Conservation (phyloP, 169 alveolate species). For the Plasmodium coatneyi region DNA sequence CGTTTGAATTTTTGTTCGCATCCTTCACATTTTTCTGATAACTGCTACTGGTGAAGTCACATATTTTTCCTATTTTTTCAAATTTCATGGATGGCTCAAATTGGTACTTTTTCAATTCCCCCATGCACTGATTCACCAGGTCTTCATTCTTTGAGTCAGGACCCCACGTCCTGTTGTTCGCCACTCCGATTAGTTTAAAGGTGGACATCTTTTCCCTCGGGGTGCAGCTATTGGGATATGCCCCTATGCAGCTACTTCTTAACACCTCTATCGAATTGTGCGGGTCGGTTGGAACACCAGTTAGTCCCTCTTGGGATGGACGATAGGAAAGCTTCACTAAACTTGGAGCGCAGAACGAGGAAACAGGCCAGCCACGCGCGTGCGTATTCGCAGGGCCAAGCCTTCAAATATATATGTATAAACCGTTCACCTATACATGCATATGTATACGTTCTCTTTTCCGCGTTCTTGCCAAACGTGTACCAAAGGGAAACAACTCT, state of each 20-base stretch:
- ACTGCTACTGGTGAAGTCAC: slow-evolving; percentile 87
- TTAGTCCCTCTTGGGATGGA: neutral
- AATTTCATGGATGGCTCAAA: slow-evolving; percentile 88
- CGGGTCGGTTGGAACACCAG: neutral
- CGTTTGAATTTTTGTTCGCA: slow-evolving; percentile 75
- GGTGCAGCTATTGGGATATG: neutral
- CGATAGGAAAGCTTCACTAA: neutral
- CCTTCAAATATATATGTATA: neutral
- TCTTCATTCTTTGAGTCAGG: slow-evolving; percentile 83
- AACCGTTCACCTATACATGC: neutral
- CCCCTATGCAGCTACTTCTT: neutral
- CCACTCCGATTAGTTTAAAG: slow-evolving; percentile 21
- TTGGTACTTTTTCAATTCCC: slow-evolving; percentile 83
- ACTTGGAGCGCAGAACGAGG: neutral
- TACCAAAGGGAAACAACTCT: neutral
- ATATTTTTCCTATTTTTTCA: slow-evolving; percentile 86
- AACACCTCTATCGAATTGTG: neutral
- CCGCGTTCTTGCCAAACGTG: neutral
- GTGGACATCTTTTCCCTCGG: slow-evolving; percentile 5
- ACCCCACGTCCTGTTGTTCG: slow-evolving; percentile 80
- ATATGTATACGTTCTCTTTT: neutral
- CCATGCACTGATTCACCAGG: slow-evolving; percentile 82
- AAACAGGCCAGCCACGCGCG: neutral
- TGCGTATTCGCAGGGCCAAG: neutral
- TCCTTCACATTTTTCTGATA: slow-evolving; percentile 83